Evolutionary conservation across 73 alveolate genomes (phyloP), one percentile per base, ranked within the genome.

Genomic region (Paramecium tetraurelia): DNA sequence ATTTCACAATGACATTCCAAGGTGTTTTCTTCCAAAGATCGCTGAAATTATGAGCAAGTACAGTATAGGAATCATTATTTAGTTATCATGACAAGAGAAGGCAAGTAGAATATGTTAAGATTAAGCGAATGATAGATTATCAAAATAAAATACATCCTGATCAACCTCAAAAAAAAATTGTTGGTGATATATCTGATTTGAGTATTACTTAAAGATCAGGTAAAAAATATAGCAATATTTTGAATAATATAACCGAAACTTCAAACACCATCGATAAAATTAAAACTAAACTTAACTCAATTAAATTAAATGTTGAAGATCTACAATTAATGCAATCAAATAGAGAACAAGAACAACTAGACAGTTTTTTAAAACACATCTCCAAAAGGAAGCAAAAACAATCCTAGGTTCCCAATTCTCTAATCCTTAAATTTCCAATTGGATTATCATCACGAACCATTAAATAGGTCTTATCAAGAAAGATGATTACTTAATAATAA

Each of bases 1-100:
- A 68, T 89, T 41, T 89, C 94, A 89, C 84, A 35, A 89, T 50
- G 94, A 89, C 27, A 89, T 89, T 14, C 94, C 94, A 9, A 69
- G 94, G 44, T 44, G 71, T 24, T 89, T 89, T 70, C 22, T 89
- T 72, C 92, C 50, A 33, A 43, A 58, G 14, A 59, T 89, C 1
- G 8, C 85, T n/a, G 87, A 89, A 27, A 29, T 38, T n/a, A 89
- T 89, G 46, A 89, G 84, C 90, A 80, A 80, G 90, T 80, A 80
- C n/a, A 53, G 9, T 53, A 18, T 18, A 18, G 11, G 14, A n/a
- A 16, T 53, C 69, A 53, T 3, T 53, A 53, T 53, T 53, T 89
- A 77, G 87, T 36, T 46, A 70, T 58, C 85, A 89, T 46, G 94
- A 89, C n/a, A 89, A 89, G 57, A 89, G 69, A 58, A 89, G 94